phyloP scores from a whole-genome alignment of 805 yeast species.

The Starmera caribaea region DNA sequence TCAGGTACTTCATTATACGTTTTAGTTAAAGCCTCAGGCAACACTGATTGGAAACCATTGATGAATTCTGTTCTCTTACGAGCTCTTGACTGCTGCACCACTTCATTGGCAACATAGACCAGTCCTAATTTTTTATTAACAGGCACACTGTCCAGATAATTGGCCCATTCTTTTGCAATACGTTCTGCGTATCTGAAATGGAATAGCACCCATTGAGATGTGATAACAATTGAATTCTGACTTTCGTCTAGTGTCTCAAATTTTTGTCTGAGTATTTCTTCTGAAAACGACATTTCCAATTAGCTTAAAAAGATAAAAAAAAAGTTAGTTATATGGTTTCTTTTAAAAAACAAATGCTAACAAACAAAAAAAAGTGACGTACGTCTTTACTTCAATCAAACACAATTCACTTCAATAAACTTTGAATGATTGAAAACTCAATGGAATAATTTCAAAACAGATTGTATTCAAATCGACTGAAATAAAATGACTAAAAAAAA shows the following conservation, averaged over 20 bases:
- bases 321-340: too few relatives aligned
- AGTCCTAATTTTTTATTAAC: slow-evolving; percentile 41
- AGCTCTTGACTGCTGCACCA: slow-evolving; percentile 68
- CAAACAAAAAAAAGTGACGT: too few relatives aligned
- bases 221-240: slow-evolving; percentile 64
- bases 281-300: slow-evolving; percentile 36
- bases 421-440: too few relatives aligned
- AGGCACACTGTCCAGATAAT: slow-evolving; percentile 23
- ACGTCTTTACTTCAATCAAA: too few relatives aligned
- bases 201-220: slow-evolving; percentile 66
- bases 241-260: slow-evolving; percentile 43
- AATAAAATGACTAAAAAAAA: too few relatives aligned
- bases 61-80: slow-evolving; percentile 50
- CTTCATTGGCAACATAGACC: slow-evolving; percentile 70
- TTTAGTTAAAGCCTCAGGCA: slow-evolving; percentile 31
- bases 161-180: slow-evolving; percentile 45
- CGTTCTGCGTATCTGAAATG: slow-evolving; percentile 49
- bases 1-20: slow-evolving; percentile 13
- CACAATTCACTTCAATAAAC: too few relatives aligned
- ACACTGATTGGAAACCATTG: slow-evolving; percentile 41
- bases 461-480: too few relatives aligned
- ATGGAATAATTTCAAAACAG: too few relatives aligned
- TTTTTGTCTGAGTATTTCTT: slow-evolving; percentile 38
- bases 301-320: too few relatives aligned
- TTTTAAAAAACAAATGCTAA: too few relatives aligned